A percentile compares a stretch with the other conserved stretches of the same genome.
phyloP scores from a whole-genome alignment of 2,329 filamentous ascomycete genomes.

The Tolypocladium nubicola region DNA sequence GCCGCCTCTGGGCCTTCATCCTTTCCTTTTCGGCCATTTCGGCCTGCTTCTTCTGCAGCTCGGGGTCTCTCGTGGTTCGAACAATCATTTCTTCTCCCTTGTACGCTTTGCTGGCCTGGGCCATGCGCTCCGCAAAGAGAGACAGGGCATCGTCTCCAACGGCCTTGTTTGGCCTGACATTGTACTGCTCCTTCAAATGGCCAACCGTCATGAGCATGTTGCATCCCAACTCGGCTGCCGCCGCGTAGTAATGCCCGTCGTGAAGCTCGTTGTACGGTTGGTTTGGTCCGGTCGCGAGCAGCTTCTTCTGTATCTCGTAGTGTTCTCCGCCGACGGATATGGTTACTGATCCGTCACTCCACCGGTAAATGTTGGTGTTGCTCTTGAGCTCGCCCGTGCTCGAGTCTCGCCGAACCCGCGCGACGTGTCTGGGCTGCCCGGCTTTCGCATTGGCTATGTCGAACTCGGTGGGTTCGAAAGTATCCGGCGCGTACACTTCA shows the following conservation, averaged over 20 bases:
- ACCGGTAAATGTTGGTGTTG: conserved; percentile 64
- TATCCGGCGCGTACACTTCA: conserved; percentile 53
- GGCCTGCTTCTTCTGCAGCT: conserved; percentile 62
- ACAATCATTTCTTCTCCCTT: conserved; percentile 55
- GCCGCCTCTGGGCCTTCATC: conserved; percentile 52
- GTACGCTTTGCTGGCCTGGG: conserved; percentile 47
- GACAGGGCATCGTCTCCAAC: conserved; percentile 63
- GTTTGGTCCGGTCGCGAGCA: conserved; percentile 50
- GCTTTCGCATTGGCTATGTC: conserved; percentile 43
- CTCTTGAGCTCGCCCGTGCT: conserved; percentile 58
- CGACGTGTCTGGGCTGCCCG: conserved; percentile 50
- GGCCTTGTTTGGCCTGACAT: conserved; percentile 54
- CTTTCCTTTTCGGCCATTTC: conserved; percentile 67
- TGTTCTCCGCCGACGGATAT: conserved; percentile 66
- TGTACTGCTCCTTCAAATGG: conserved; percentile 65
- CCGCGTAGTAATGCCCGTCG: conserved; percentile 68
- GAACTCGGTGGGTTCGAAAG: conserved; percentile 50
- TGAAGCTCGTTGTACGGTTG: conserved; percentile 55
- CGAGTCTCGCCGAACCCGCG: conserved; percentile 59
- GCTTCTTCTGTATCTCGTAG: conserved; percentile 63
- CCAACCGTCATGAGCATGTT: conserved; percentile 63
- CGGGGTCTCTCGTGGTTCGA: conserved; percentile 61
- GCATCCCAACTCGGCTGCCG: conserved; percentile 57
- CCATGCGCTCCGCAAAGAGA: conserved; percentile 56
- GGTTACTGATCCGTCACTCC: conserved; percentile 71